Base-by-base conservation (phyloP, 2,329 filamentous ascomycete genomes). In the Aureobasidium lini region DNA sequence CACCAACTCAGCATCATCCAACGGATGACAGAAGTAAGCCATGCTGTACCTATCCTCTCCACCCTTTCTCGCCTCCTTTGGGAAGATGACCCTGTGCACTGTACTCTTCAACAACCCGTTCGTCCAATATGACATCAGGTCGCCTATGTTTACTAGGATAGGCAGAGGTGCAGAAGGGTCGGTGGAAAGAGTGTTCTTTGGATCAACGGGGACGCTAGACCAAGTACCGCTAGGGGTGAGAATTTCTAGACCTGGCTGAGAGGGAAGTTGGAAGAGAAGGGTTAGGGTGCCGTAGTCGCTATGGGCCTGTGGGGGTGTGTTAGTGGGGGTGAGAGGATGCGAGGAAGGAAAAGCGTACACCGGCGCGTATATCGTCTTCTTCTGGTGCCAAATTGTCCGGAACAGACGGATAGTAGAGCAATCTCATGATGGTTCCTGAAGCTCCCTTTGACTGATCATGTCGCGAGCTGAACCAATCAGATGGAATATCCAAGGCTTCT, bases 231-330 rank as follows among this genome's bases (percentile, higher is more conserved):
- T 40, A 0, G 79, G 79, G 1, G 84, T 86, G 6, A 86, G 80
- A 62, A 97, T 87, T 72, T 97, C 91, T 1, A 99, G 79, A 0
- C 94, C 94, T 0, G 91, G 86, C 68, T 96, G 91, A 1, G 88
- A 88, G 0, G 84, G 83, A 1, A 92, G 83, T 65, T 94, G 90
- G 78, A 99, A 97, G 10, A 97, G 82, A 0, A 87, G 77, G 0
- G 84, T 87, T 50, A 87, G 69, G 59, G 77, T 81, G 34, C 84
- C 83, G 74, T 96, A 96, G 76, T 96, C 92, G 4, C 88, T 93
- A 73, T 97, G 93, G 0, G 93, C 91, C 54, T 57, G 42, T 47
- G 34, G 28, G 10, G 34, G 2, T 2, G 2, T 15, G 6, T 34
- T 11, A 32, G 47, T 3, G 13, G 28, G n/a, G 9, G 1, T 2